Conservation (phyloP, 2,329 filamentous ascomycete genomes). For the Allantophomopsis cytisporea region DNA sequence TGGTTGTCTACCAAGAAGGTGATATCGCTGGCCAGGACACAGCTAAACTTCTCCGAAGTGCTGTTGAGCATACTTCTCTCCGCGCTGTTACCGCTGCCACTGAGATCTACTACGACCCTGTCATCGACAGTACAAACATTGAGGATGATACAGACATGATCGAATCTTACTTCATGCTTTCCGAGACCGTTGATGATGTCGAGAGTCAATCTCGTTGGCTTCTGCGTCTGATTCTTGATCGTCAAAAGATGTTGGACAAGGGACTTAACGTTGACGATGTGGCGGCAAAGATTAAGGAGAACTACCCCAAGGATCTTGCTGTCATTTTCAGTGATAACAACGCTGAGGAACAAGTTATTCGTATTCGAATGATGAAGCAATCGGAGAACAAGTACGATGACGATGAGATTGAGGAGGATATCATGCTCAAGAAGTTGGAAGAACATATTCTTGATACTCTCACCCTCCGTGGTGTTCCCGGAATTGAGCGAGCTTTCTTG, state of each 20-base stretch:
- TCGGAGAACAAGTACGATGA: conserved; percentile 64
- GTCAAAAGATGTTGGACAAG: conserved; percentile 92
- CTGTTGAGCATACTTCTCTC: conserved; percentile 88
- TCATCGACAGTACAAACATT: conserved; percentile 75
- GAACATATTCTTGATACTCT: conserved; percentile 83
- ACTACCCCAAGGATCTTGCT: conserved; percentile 73
- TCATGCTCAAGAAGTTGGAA: conserved; percentile 84
- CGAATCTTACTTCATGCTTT: conserved; percentile 91
- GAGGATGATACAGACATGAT: conserved; percentile 85
- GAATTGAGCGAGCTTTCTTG: conserved; percentile 86
- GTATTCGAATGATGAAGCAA: conserved; percentile 66
- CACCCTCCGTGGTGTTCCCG: conserved; percentile 78
- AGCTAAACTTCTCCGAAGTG: conserved; percentile 75
- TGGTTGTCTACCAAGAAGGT: conserved; percentile 76
- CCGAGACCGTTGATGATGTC: conserved; percentile 53
- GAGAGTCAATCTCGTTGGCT: conserved; percentile 89
- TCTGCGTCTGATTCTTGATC: conserved; percentile 82
- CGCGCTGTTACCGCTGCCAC: conserved; percentile 83
- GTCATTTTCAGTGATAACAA: conserved; percentile 98
- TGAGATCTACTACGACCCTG: conserved; percentile 95
- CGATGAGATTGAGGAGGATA: conserved; percentile 68
- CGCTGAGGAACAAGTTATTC: conserved; percentile 86
- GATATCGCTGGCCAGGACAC: conserved; percentile 56
- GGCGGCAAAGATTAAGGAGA: conserved; percentile 75
- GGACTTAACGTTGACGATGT: conserved; percentile 85